These are phyloP conservation scores for Cercophora sp. DNA, from an alignment of 495 filamentous ascomycete genomes.

Conservation along the genomic window DNA sequence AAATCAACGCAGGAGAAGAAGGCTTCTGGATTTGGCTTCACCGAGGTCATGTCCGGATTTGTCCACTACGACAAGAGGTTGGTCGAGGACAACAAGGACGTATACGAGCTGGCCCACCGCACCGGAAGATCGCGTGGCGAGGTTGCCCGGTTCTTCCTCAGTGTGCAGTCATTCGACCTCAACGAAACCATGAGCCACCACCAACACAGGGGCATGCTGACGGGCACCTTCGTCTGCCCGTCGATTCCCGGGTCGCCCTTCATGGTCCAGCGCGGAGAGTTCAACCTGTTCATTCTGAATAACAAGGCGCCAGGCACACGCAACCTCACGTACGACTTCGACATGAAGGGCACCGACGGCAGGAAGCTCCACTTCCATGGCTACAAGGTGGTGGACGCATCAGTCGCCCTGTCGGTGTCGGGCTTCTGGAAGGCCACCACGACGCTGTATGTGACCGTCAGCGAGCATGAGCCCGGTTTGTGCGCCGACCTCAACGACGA, in stretches of 20 bases:
- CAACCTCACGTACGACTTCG: slow-evolving; percentile 59
- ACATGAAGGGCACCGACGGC: slow-evolving; percentile 52
- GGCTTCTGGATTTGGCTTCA: slow-evolving; percentile 53
- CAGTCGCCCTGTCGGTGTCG: slow-evolving; percentile 47
- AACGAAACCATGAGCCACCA: slow-evolving; percentile 37
- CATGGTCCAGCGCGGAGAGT: slow-evolving; percentile 55
- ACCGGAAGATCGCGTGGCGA: slow-evolving; percentile 49
- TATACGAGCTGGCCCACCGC: slow-evolving; percentile 53
- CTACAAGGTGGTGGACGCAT: slow-evolving; percentile 59
- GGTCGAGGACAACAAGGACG: slow-evolving; percentile 40
- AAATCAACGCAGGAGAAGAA: slow-evolving; percentile 37
- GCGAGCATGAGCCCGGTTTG: slow-evolving; percentile 29
- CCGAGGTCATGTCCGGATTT: slow-evolving; percentile 61
- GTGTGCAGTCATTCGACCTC: slow-evolving; percentile 52
- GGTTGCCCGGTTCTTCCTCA: slow-evolving; percentile 58
- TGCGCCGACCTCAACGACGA: slow-evolving; percentile 33
- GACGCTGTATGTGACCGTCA: slow-evolving; percentile 57
- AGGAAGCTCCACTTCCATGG: slow-evolving; percentile 54
- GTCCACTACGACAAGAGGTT: slow-evolving; percentile 52
- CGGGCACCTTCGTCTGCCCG: slow-evolving; percentile 60
- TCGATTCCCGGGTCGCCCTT: slow-evolving; percentile 55
- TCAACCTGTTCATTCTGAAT: slow-evolving; percentile 56
- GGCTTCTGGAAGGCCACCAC: slow-evolving; percentile 61
- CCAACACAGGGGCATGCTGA: slow-evolving; percentile 52
- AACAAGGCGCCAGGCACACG: slow-evolving; percentile 50